Base-by-base conservation (phyloP, 2,329 filamentous ascomycete genomes). In the Metarhizium humberi region DNA sequence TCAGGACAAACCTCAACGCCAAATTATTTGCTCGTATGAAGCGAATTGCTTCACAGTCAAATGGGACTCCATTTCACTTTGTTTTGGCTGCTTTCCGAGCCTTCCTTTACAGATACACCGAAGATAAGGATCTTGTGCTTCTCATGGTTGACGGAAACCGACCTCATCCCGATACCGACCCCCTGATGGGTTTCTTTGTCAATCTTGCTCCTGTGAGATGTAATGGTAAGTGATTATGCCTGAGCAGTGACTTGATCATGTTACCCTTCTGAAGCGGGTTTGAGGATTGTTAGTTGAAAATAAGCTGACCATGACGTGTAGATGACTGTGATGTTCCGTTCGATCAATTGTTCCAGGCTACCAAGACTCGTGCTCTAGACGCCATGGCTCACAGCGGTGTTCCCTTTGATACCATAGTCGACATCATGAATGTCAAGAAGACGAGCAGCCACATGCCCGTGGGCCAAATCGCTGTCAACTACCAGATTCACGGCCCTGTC, bases 121-220 rank as follows among this genome's bases (percentile, higher is more conserved):
- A 63, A 36, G 60, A 64, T 51, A 60, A 63, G 58, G 61, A 62
- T 16, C 30, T 64, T 4, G 57, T 61, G 13, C 52, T 64, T 20
- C 55, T 62, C n/a, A 61, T 64, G 60, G 61, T 63, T 25, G 62
- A 63, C 18, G 62, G 62, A 3, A 63, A 62, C 58, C 53, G 62
- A 16, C 61, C 62, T 48, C 62, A 63, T 29, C 57, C 61, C 1
- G 61, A 61, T 38, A 59, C 59, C 13, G 60, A 64, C 48, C 57
- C 60, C 13, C 57, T 61, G 10, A 58, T 60, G 51, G 62, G 62
- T 6, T 63, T 64, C 59, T 64, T 63, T 54, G 62, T 64, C 55
- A 64, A 64, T 52, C 52, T 64, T 45, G 59, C 59, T 5, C 62
- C 62, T 6, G 58, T 64, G 18, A 59, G 62, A 50, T 61, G 59